A percentile compares a stretch with the other conserved stretches of the same genome.
phyloP scores from a whole-genome alignment of 345 rosid genomes.

The Nasturtium officinale region DNA sequence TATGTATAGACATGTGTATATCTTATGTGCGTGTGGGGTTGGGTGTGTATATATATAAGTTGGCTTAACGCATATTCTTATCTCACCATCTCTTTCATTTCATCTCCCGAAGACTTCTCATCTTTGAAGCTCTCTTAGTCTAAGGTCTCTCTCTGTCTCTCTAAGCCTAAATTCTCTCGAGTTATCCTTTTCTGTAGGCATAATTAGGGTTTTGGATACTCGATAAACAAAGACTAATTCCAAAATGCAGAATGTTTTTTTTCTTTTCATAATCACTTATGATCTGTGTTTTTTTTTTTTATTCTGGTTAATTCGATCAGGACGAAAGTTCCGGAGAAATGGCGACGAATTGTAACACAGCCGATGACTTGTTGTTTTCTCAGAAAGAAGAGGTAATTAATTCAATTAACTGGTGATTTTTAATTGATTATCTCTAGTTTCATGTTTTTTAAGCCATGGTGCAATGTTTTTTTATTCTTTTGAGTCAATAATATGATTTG shows the following conservation, averaged over 20 bases:
- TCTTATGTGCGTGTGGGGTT: not conserved
- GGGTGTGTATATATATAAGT: slow-evolving; percentile 1
- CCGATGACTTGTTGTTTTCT: slow-evolving; percentile 45
- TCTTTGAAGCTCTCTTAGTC: slow-evolving; percentile 16
- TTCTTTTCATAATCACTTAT: not conserved
- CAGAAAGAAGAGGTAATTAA: slow-evolving; percentile 50
- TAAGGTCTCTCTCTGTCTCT: slow-evolving; percentile 16
- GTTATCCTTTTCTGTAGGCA: not conserved
- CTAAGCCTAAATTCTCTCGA: not conserved
- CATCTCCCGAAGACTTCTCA: not conserved
- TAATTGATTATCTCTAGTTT: not conserved
- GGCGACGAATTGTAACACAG: slow-evolving; percentile 58
- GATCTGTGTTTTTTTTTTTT: not conserved
- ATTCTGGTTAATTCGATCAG: slow-evolving; percentile 13
- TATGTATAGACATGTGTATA: slow-evolving; percentile 7
- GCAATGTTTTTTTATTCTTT: not conserved
- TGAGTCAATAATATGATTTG: not conserved
- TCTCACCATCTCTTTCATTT: slow-evolving; percentile 19
- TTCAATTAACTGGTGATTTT: not conserved
- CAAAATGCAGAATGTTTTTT: slow-evolving; percentile 5
- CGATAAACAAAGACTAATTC: not conserved
- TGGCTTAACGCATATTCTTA: slow-evolving; percentile 19
- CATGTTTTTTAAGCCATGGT: not conserved
- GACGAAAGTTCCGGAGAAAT: slow-evolving; percentile 25
- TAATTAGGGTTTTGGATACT: not conserved